phyloP scores from a whole-genome alignment of 73 alveolate species.

The Paraurostyla sp. region DNA sequence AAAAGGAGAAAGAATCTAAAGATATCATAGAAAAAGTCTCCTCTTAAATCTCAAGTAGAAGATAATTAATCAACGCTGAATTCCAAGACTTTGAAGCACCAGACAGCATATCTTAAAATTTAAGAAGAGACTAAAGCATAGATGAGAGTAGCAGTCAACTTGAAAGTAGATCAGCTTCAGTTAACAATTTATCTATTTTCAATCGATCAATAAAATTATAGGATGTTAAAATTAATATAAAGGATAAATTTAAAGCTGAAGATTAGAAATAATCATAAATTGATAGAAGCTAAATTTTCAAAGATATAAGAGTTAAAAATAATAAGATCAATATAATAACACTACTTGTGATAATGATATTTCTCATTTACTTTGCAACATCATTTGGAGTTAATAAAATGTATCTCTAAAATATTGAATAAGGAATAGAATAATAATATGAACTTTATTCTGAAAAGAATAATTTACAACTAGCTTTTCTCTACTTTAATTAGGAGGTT shows the following conservation, averaged over 20 bases:
- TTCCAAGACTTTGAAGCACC: too few relatives aligned
- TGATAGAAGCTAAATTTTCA: conserved; percentile 35
- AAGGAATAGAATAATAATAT: not conserved
- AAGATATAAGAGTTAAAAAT: conserved; percentile 24
- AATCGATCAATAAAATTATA: too few relatives aligned
- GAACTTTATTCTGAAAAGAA: conserved; percentile 3
- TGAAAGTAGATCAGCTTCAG: too few relatives aligned
- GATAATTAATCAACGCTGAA: not conserved
- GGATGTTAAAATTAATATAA: too few relatives aligned
- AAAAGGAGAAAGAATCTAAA: not conserved
- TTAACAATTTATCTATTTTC: too few relatives aligned
- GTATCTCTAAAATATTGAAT: not conserved
- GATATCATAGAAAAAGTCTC: not conserved
- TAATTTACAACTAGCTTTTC: not conserved
- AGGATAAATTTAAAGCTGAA: too few relatives aligned
- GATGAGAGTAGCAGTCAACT: too few relatives aligned
- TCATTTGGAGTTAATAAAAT: not conserved
- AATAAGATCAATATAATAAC: conserved; percentile 34
- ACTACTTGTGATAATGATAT: not conserved
- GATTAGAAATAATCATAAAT: not conserved
- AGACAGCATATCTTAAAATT: too few relatives aligned
- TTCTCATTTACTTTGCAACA: conserved; percentile 8
- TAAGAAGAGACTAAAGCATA: too few relatives aligned
- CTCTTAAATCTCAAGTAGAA: not conserved
- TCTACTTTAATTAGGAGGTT: not conserved